These are phyloP conservation scores for Kernera saxatilis DNA, from an alignment of 345 rosid species.

Conservation along the genomic window DNA sequence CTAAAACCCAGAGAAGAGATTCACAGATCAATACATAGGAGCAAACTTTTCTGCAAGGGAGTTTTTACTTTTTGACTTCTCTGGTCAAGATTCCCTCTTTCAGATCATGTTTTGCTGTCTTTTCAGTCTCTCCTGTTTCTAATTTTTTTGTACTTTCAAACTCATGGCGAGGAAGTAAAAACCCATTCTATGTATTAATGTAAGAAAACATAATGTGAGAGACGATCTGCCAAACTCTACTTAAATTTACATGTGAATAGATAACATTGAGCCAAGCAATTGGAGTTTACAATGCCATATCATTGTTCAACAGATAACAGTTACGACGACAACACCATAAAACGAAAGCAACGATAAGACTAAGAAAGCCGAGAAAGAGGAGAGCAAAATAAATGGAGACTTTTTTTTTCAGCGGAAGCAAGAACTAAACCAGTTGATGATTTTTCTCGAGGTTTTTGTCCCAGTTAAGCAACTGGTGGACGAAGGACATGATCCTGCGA, in stretches of 20 bases:
- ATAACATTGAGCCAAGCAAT: conserved; percentile 23
- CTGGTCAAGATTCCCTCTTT: conserved; percentile 1
- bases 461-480: conserved; percentile 73
- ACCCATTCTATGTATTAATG: conserved; percentile 25
- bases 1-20: conserved; percentile 24
- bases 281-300: conserved; percentile 27
- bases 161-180: conserved; percentile 23
- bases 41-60: conserved; percentile 17
- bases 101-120: conserved; percentile 20
- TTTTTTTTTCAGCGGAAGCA: conserved; percentile 31
- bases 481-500: conserved; percentile 96
- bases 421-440: conserved; percentile 37
- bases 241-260: conserved; percentile 52
- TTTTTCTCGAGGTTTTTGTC: conserved; percentile 17
- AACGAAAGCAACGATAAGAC: conserved; percentile 35
- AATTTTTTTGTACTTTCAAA: conserved; percentile 26
- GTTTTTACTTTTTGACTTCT: conserved; percentile 13
- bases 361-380: conserved; percentile 33
- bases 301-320: conserved; percentile 42
- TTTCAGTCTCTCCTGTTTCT: conserved; percentile 21
- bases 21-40: conserved; percentile 25
- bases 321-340: conserved; percentile 29
- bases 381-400: conserved; percentile 35
- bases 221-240: conserved; percentile 22
- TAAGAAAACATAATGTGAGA: conserved; percentile 21